phyloP scores from a whole-genome alignment of 176 grass and related monocot species.

The Neostapfia colusana region DNA sequence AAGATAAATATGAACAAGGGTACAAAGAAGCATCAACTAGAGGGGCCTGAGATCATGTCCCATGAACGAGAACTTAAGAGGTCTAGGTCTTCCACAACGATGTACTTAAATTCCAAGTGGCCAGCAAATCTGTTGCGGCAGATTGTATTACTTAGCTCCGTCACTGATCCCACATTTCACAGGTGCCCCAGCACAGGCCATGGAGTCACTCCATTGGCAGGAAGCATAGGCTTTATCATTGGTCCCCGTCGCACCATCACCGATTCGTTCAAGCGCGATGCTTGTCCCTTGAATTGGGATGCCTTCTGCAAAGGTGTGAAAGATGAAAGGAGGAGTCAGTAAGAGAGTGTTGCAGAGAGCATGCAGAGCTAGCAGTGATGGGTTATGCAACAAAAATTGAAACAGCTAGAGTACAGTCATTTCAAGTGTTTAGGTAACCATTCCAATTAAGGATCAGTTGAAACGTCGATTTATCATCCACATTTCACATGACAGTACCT shows the following conservation, averaged over 20 bases:
- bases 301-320: slow-evolving; percentile 54
- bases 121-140: slow-evolving; percentile 2
- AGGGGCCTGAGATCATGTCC: slow-evolving; percentile 11
- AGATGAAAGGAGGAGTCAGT: background rate
- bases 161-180: slow-evolving; percentile 32
- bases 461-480: background rate
- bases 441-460: background rate
- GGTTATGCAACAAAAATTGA: background rate
- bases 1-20: slow-evolving; percentile 1
- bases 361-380: background rate
- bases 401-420: background rate
- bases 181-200: slow-evolving; percentile 76
- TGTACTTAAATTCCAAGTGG: slow-evolving; percentile 30
- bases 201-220: slow-evolving; percentile 58
- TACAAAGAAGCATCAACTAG: slow-evolving; percentile 26
- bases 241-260: slow-evolving; percentile 52
- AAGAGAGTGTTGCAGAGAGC: background rate
- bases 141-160: slow-evolving; percentile 34
- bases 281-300: slow-evolving; percentile 69
- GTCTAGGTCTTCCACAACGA: slow-evolving; percentile 21
- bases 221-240: slow-evolving; percentile 56
- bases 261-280: slow-evolving; percentile 70
- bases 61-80: background rate
- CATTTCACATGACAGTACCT: background rate
- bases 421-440: background rate